These are phyloP conservation scores for Tubosaeta sp. DNA, from an alignment of 768 basidiomycete genomes.

Conservation along the genomic window DNA sequence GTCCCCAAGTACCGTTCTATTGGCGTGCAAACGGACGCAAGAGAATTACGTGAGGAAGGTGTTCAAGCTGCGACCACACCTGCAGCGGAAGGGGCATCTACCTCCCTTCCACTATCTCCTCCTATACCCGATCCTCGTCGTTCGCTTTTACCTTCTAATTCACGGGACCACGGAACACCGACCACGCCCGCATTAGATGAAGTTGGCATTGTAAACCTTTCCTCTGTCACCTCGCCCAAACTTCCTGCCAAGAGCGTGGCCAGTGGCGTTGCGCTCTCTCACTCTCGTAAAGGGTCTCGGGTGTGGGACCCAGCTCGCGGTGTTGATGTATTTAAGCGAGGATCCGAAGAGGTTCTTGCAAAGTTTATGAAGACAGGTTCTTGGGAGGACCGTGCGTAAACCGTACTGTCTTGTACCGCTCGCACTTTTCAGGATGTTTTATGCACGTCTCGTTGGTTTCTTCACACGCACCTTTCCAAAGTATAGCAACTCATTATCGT, in stretches of 20 bases:
- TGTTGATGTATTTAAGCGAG: constrained; percentile 81
- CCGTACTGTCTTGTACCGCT: neutral
- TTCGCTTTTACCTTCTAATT: constrained; percentile 16
- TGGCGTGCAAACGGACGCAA: constrained; percentile 66
- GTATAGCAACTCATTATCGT: constrained; percentile 1
- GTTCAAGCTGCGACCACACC: constrained; percentile 49
- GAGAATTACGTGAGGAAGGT: constrained; percentile 49
- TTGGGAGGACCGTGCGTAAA: constrained; percentile 50
- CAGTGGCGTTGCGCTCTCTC: constrained; percentile 33
- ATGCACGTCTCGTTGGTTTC: constrained; percentile 1
- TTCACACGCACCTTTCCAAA: neutral
- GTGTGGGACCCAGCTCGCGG: constrained; percentile 86
- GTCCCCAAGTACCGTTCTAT: constrained; percentile 52
- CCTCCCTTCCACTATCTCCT: constrained; percentile 1
- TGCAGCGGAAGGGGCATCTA: constrained; percentile 13
- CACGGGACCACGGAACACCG: constrained; percentile 5
- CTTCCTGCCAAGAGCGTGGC: constrained; percentile 51
- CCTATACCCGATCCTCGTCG: constrained; percentile 13
- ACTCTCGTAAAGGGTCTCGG: constrained; percentile 47
- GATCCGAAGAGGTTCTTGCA: constrained; percentile 82
- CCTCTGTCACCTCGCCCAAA: constrained; percentile 32
- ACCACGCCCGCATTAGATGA: constrained; percentile 6
- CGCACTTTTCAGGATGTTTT: neutral
- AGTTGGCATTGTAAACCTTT: constrained; percentile 4
- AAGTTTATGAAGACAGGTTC: constrained; percentile 78